Percentiles rank a stretch among this genome's conserved stretches.
Evolutionary conservation across 2,329 filamentous ascomycete species (phyloP).

Genomic region (Teratosphaeria destructans): DNA sequence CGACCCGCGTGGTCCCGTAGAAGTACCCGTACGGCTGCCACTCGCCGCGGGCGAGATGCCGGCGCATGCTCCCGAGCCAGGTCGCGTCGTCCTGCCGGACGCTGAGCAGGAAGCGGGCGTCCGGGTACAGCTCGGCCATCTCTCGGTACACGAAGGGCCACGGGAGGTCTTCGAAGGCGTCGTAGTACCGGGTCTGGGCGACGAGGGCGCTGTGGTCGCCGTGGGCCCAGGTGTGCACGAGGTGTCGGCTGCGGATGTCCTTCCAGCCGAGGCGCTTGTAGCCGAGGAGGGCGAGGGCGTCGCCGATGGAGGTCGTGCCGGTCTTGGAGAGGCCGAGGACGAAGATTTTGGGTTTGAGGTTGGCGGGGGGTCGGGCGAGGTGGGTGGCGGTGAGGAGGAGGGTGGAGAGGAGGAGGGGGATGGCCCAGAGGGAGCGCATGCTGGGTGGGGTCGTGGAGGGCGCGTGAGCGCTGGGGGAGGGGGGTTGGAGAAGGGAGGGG

Average conservation of each 20-base stretch:
- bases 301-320: conserved; percentile 22
- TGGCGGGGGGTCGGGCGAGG: conserved; percentile 13
- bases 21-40: conserved; percentile 15
- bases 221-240: conserved; percentile 20
- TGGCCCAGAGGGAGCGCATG: conserved; percentile 1
- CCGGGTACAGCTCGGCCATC: conserved; percentile 19
- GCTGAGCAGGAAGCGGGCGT: conserved; percentile 21
- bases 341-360: conserved; percentile 21
- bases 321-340: conserved; percentile 23
- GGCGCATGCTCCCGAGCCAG: conserved; percentile 20
- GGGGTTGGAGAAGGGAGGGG: background rate
- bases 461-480: too few relatives aligned
- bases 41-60: conserved; percentile 17
- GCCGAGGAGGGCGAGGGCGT: conserved; percentile 19
- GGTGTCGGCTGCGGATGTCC: conserved; percentile 21
- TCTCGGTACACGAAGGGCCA: conserved; percentile 21
- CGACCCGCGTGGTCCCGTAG: conserved; percentile 10
- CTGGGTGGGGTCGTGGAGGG: background rate
- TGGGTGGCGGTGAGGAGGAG: conserved; percentile 8
- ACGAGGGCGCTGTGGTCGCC: conserved; percentile 14
- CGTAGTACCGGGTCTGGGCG: conserved; percentile 17
- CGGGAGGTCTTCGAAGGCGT: conserved; percentile 23
- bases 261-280: conserved; percentile 24
- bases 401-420: conserved; percentile 6
- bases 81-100: conserved; percentile 20